Evolutionary conservation across 1,139 yeast genomes (phyloP), one percentile per base, ranked within the genome.

Genomic region (Sporopachydermia cereana): DNA sequence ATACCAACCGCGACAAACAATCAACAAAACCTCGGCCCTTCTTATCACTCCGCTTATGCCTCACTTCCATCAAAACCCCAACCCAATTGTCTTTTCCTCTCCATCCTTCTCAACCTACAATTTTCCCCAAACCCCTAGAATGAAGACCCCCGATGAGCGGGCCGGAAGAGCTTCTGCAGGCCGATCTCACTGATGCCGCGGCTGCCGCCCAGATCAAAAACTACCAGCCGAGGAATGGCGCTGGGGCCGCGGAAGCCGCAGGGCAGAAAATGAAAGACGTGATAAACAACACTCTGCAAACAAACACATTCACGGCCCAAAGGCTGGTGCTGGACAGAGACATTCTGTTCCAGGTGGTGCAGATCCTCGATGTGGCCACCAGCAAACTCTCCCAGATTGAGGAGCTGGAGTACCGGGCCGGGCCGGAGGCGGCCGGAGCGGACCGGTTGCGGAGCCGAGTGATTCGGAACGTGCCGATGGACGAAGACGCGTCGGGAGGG

Each of bases 371-470:
- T 34, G 50, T 57, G 41, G 46, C 58, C 14, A 46, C 42, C 16
- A 54, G 59, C 29, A 53, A 51, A 41, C 49, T 45, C 41, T 45
- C 50, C 4, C 50, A 52, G 39, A 46, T 56, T 3, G 56, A 53
- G 23, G 43, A 41, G 17, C 34, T 53, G 24, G 47, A 46, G 36
- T 45, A 43, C 2, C 27, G 2, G 36, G 22, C 18, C 17, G 39
- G 22, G 9, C 39, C 39, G 18, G 22, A 34, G n/a, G 5, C 22
- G 20, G 9, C 12, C 9, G 22, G 22, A 9, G 22, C 39, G 18
- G 39, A 34, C 17, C 18, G 39, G 22, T 5, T 34, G 22, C 9
- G 39, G 17, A 20, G 17, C 9, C 39, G 22, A 9, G 39, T 34
- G 5, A 34, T 34, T 21, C 39, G 39, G 9, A 7, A 12, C 39